Evolutionary conservation across 306 rosid genomes (phyloP).

Genomic region (Dalbergia cultrata): DNA sequence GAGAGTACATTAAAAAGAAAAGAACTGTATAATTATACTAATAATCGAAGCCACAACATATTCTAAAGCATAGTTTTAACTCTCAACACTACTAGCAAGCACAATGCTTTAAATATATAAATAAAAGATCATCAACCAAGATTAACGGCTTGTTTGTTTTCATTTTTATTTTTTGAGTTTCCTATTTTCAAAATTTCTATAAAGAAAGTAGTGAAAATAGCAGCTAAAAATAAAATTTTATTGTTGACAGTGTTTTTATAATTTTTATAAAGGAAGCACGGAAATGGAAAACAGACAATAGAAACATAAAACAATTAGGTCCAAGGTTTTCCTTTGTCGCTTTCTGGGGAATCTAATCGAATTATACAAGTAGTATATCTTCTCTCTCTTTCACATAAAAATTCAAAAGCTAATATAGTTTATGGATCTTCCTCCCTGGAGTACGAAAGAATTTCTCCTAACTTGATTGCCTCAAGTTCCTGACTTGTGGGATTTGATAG

Average conservation of each 20-base stretch:
- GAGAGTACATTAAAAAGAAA: background rate
- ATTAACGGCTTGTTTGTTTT: background rate
- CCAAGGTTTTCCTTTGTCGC: background rate
- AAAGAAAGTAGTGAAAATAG: too few relatives aligned
- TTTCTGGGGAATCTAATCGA: conserved; percentile 6
- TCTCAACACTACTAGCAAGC: conserved; percentile 17
- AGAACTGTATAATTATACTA: conserved; percentile 10
- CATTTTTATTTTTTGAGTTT: too few relatives aligned
- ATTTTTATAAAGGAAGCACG: too few relatives aligned
- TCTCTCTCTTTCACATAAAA: background rate
- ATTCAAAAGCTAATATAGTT: too few relatives aligned
- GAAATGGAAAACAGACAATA: too few relatives aligned
- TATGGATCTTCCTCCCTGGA: too few relatives aligned
- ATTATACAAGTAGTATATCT: background rate
- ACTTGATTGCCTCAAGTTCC: background rate
- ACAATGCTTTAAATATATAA: background rate
- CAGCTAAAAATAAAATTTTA: too few relatives aligned
- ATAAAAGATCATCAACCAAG: background rate
- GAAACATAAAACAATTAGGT: too few relatives aligned
- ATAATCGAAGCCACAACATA: background rate
- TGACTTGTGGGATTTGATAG: conserved; percentile 6
- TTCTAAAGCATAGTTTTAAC: conserved; percentile 23
- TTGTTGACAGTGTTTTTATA: too few relatives aligned
- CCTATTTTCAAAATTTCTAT: too few relatives aligned
- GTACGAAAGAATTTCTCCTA: too few relatives aligned